Percentiles rank a stretch among this genome's conserved stretches.
These are phyloP conservation scores for Dioscorea cayenensis DNA, from an alignment of 116 monocot genomes.

Conservation along the genomic window DNA sequence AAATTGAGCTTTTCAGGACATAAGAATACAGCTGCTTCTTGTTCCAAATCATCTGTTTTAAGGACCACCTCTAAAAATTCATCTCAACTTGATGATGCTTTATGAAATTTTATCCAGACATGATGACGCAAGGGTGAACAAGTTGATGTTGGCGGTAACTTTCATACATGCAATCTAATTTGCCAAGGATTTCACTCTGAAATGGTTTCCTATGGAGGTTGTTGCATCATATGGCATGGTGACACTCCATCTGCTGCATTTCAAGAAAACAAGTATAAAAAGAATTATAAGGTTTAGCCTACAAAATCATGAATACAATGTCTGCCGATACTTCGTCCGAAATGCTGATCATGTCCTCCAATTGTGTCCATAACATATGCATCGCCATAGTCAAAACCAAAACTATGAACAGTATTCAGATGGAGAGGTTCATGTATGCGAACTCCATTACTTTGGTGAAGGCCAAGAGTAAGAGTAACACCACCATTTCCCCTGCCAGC, in stretches of 20 bases:
- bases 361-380: conserved; percentile 47
- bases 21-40: too few relatives aligned
- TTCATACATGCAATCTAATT: too few relatives aligned
- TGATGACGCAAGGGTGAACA: too few relatives aligned
- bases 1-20: too few relatives aligned
- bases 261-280: background rate
- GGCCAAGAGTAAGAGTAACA: conserved; percentile 77
- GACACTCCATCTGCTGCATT: background rate
- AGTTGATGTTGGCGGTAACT: too few relatives aligned
- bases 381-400: conserved; percentile 67
- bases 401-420: conserved; percentile 38
- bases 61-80: too few relatives aligned
- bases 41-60: too few relatives aligned
- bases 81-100: too few relatives aligned
- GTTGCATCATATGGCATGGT: background rate
- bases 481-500: background rate
- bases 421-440: conserved; percentile 46
- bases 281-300: conserved; percentile 17
- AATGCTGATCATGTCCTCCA: conserved; percentile 46
- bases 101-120: too few relatives aligned
- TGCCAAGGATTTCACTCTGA: too few relatives aligned
- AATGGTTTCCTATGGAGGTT: background rate
- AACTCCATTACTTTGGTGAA: conserved; percentile 62
- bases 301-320: conserved; percentile 80
- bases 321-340: conserved; percentile 46